phyloP scores from a whole-genome alignment of 2,329 filamentous ascomycete genomes.

The Fusarium sp. region DNA sequence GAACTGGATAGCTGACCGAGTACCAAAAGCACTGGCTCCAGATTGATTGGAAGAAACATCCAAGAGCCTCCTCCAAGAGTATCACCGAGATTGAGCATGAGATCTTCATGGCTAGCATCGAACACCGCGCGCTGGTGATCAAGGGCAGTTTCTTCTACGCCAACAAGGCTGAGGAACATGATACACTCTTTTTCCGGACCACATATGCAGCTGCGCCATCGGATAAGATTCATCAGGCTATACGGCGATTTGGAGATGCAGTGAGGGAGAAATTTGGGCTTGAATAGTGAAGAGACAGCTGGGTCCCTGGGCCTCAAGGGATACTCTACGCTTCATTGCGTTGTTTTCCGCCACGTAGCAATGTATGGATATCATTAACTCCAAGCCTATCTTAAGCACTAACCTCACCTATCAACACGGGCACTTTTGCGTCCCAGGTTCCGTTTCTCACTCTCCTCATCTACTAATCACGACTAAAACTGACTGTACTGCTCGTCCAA shows the following conservation, averaged over 20 bases:
- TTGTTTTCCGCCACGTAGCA: neutral
- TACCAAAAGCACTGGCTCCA: neutral
- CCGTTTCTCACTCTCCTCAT: neutral
- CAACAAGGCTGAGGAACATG: neutral
- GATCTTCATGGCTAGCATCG: neutral
- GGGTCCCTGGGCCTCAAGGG: neutral
- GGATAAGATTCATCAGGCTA: neutral
- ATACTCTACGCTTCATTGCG: neutral
- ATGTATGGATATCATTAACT: neutral
- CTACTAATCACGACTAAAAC: neutral
- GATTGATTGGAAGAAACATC: neutral
- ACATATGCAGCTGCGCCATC: neutral
- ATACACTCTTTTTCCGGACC: neutral
- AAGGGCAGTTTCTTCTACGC: neutral
- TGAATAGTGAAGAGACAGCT: neutral
- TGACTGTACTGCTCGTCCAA: neutral
- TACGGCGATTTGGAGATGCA: neutral
- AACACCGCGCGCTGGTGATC: neutral
- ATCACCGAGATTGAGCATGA: neutral
- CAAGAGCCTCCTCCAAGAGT: neutral
- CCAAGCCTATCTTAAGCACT: neutral
- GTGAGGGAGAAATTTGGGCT: neutral
- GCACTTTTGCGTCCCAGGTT: neutral
- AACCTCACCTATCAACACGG: neutral
- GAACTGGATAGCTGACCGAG: neutral